phyloP scores from a whole-genome alignment of 768 basidiomycete species.

The Termitomyces sp. region DNA sequence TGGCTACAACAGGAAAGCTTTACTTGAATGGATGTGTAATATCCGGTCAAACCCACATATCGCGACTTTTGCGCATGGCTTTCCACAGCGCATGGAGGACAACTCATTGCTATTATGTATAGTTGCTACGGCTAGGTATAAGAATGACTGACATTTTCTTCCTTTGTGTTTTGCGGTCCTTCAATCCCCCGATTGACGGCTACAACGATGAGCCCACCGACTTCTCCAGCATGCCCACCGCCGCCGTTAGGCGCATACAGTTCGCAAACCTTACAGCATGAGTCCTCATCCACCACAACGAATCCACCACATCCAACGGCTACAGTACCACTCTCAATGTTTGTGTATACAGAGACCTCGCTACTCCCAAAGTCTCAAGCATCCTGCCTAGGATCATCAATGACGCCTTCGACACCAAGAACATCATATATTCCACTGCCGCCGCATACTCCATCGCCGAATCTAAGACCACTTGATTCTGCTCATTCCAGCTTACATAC shows the following conservation, averaged over 20 bases:
- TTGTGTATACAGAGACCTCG: neutral
- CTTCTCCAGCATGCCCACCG: neutral
- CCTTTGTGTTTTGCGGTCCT: neutral
- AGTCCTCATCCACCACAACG: neutral
- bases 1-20: neutral
- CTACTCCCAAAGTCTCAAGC: neutral
- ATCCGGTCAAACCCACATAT: slow-evolving; percentile 5
- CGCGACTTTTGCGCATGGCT: slow-evolving; percentile 10
- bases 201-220: neutral
- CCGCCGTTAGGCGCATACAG: neutral
- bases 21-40: slow-evolving; percentile 1
- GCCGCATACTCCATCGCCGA: slow-evolving; percentile 1
- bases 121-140: neutral
- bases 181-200: neutral
- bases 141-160: neutral
- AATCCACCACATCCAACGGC: neutral
- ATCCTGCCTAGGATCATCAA: neutral
- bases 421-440: neutral
- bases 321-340: neutral
- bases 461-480: neutral
- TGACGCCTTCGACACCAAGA: neutral
- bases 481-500: neutral
- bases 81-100: neutral
- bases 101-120: neutral
- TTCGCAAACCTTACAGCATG: neutral